Percentiles rank a stretch among this genome's conserved stretches.
phyloP scores from a whole-genome alignment of 2,329 filamentous ascomycete species.

The Trichoderma oligosporum region DNA sequence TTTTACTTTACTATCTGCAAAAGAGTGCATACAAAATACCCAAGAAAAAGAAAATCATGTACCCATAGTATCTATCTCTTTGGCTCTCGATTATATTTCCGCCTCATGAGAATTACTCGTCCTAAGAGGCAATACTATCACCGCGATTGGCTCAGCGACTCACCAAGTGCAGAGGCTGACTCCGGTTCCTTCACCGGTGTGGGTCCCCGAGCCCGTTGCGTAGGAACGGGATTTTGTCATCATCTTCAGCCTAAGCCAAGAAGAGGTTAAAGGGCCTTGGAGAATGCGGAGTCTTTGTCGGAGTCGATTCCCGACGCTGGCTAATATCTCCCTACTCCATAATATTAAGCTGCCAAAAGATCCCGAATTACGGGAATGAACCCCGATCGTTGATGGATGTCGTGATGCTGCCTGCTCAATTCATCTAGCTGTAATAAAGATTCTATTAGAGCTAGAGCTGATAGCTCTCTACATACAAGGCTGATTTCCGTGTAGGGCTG shows the following conservation, averaged over 20 bases:
- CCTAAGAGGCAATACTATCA: not conserved
- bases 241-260: not conserved
- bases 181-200: not conserved
- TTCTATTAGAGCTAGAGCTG: not conserved
- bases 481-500: not conserved
- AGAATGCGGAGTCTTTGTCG: conserved; percentile 14
- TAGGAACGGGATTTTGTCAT: not conserved
- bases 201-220: conserved; percentile 17
- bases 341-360: too few species aligned
- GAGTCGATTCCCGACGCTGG: conserved; percentile 20
- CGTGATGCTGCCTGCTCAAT: not conserved
- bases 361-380: not conserved
- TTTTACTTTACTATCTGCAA: not conserved
- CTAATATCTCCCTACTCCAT: not conserved
- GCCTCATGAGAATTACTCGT: not conserved
- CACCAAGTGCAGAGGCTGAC: not conserved
- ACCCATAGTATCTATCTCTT: not conserved
- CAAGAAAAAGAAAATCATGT: not conserved
- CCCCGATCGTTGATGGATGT: not conserved
- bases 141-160: not conserved
- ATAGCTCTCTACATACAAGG: not conserved
- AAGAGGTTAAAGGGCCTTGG: not conserved
- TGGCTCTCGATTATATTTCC: not conserved
- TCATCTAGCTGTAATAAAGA: not conserved
- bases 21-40: too few species aligned